phyloP scores from a whole-genome alignment of 2,329 filamentous ascomycete genomes.

The Acrocalymma vagum region DNA sequence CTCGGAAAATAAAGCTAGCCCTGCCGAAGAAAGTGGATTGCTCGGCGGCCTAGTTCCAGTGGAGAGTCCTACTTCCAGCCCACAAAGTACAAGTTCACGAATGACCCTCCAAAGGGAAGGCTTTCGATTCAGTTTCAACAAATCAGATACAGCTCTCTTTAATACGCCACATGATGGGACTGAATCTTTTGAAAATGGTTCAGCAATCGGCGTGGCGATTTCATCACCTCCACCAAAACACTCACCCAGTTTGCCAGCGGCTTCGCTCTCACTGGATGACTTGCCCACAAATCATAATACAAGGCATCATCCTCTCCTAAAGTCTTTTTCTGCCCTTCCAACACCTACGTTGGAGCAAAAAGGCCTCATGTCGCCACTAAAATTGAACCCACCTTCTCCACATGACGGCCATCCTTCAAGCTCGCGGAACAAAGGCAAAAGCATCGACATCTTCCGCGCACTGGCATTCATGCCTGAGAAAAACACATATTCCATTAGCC shows the following conservation, averaged over 20 bases:
- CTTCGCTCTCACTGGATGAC: too few species aligned
- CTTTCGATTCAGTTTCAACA: slow-evolving; percentile 11
- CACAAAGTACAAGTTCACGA: slow-evolving; percentile 9
- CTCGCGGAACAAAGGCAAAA: slow-evolving; percentile 4
- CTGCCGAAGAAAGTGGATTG: slow-evolving; percentile 33
- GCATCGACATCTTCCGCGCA: slow-evolving; percentile 6
- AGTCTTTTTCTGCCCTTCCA: slow-evolving; percentile 13
- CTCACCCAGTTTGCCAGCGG: too few species aligned
- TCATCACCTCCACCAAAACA: slow-evolving; percentile 21
- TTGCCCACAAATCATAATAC: slow-evolving; percentile 4
- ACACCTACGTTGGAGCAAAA: slow-evolving; percentile 6
- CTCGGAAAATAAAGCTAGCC: slow-evolving; percentile 17
- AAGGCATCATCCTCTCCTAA: slow-evolving; percentile 3
- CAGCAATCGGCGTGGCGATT: slow-evolving; percentile 20
- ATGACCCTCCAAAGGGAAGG: slow-evolving; percentile 6
- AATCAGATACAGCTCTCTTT: background rate
- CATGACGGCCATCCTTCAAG: background rate
- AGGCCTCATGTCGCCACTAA: slow-evolving; percentile 3
- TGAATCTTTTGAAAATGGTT: slow-evolving; percentile 2
- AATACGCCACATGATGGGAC: background rate
- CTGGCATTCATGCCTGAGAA: slow-evolving; percentile 6
- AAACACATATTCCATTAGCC: slow-evolving; percentile 7
- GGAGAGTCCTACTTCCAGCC: slow-evolving; percentile 13
- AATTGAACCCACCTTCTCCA: background rate
- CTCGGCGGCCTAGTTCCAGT: slow-evolving; percentile 39